These are phyloP conservation scores for Scheffersomyces stambukii DNA, from an alignment of 1,139 yeast species.

Conservation along the genomic window DNA sequence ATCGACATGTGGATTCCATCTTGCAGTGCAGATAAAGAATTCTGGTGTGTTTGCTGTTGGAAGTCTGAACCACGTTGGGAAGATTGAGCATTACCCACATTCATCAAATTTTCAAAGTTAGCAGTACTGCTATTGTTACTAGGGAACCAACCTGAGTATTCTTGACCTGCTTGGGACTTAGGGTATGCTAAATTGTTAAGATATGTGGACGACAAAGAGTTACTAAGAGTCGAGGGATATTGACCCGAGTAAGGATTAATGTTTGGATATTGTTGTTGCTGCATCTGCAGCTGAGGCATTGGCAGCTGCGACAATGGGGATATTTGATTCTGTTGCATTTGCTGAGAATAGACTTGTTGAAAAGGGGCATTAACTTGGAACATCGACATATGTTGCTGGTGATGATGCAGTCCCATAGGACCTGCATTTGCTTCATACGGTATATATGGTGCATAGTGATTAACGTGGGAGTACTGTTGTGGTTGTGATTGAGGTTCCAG, in stretches of 20 bases:
- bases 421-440: slow-evolving; percentile 9
- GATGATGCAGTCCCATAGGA: slow-evolving; percentile 4
- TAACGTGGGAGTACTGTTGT: slow-evolving; percentile 10
- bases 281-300: slow-evolving; percentile 5
- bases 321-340: slow-evolving; percentile 1
- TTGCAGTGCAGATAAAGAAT: slow-evolving; percentile 2
- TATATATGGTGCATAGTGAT: slow-evolving; percentile 10
- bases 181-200: no score
- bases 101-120: no score
- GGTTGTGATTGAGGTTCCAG: slow-evolving; percentile 2
- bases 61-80: slow-evolving; percentile 3
- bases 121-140: no score
- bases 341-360: slow-evolving; percentile 1
- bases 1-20: slow-evolving; percentile 2
- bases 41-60: slow-evolving; percentile 4
- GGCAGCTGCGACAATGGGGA: slow-evolving; percentile 3
- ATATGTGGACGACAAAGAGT: no score
- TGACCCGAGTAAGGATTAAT: no score
- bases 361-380: slow-evolving; percentile 1
- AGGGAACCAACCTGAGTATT: no score
- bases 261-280: background rate
- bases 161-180: no score
- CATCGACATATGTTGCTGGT: slow-evolving; percentile 5
- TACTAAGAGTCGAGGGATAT: no score
- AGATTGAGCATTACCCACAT: no score